Conservation (phyloP, 73 alveolate species). For the Stentor roeselii region DNA sequence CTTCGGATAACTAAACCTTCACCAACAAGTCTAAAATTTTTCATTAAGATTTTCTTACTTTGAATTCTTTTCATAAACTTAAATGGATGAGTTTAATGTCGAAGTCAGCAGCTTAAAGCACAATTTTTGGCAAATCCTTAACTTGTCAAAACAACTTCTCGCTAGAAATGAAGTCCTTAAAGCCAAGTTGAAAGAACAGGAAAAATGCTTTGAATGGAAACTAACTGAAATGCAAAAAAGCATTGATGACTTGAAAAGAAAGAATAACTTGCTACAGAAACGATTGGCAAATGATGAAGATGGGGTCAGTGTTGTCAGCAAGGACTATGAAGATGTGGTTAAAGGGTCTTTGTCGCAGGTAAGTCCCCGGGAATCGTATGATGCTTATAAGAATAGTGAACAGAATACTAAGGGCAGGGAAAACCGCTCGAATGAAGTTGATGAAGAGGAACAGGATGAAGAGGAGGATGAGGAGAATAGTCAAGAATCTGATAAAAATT, state of each 20-base stretch:
- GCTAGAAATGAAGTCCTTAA: background rate
- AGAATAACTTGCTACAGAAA: background rate
- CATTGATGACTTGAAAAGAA: background rate
- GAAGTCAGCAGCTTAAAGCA: slow-evolving; percentile 7
- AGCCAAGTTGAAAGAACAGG: background rate
- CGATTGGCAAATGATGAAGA: background rate
- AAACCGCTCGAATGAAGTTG: background rate
- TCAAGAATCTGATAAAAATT: background rate
- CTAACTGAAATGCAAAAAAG: background rate
- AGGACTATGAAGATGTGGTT: slow-evolving; percentile 4
- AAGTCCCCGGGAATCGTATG: slow-evolving; percentile 3
- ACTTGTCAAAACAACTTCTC: background rate
- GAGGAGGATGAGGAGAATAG: background rate
- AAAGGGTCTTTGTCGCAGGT: background rate
- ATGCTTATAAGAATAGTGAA: background rate
- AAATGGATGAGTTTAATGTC: background rate
- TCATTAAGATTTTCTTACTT: background rate
- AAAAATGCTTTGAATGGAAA: background rate
- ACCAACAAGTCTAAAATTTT: background rate
- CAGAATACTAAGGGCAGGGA: background rate
- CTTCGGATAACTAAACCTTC: background rate
- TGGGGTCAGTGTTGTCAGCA: slow-evolving; percentile 3
- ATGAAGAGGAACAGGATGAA: background rate
- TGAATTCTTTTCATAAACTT: background rate
- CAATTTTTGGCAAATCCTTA: slow-evolving; percentile 2